Evolutionary conservation across 768 basidiomycete species (phyloP).

Genomic region (Agrocybe praecox): DNA sequence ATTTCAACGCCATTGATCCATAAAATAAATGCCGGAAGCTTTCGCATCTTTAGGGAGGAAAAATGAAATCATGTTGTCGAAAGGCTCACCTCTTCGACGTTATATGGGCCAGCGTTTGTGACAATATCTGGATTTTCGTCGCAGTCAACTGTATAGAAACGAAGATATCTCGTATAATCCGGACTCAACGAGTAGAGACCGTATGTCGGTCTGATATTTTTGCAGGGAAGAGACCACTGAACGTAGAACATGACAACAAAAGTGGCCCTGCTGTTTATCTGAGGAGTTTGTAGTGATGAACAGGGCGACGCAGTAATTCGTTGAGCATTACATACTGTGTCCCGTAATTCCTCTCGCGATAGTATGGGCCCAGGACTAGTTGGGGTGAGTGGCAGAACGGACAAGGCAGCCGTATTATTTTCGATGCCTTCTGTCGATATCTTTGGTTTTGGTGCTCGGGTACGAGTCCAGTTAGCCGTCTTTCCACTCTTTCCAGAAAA

Average conservation of each 20-base stretch:
- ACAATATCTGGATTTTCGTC: slow-evolving; percentile 10
- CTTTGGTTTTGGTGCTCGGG: no score
- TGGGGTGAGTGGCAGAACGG: not conserved
- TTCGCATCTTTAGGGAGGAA: not conserved
- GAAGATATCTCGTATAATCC: slow-evolving; percentile 2
- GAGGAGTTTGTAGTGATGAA: not conserved
- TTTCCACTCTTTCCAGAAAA: no score
- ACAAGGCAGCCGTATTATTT: not conserved
- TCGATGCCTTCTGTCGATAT: no score
- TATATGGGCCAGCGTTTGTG: not conserved
- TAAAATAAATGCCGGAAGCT: not conserved
- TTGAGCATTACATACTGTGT: not conserved
- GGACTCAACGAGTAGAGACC: not conserved
- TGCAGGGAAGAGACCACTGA: slow-evolving; percentile 4
- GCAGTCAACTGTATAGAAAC: slow-evolving; percentile 10
- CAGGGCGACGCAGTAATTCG: no score
- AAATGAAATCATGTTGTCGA: not conserved
- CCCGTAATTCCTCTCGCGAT: not conserved
- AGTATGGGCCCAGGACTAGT: not conserved
- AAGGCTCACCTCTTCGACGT: not conserved
- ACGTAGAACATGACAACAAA: slow-evolving; percentile 9
- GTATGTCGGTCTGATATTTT: not conserved
- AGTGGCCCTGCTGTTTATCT: not conserved
- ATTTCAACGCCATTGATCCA: not conserved
- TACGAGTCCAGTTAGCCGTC: no score